Percentiles rank a stretch among this genome's conserved stretches.
These are phyloP conservation scores for Gentiana macrophylla DNA, from an alignment of 257 asterid species.

Conservation along the genomic window DNA sequence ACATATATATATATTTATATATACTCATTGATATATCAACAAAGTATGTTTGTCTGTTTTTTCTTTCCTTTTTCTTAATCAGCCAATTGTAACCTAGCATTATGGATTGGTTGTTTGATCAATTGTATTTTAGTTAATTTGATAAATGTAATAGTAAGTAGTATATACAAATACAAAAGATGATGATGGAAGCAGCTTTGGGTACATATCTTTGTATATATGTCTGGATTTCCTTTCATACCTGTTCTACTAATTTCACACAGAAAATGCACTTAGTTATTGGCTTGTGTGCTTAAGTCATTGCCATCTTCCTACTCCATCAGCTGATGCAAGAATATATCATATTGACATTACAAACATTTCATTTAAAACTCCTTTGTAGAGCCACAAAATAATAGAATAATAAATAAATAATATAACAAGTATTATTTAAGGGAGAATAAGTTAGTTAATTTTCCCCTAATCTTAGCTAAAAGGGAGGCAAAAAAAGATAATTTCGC, in stretches of 20 bases:
- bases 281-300: conserved; percentile 5
- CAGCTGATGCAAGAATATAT: neutral
- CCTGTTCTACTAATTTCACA: conserved; percentile 9
- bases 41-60: too few relatives aligned
- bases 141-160: neutral
- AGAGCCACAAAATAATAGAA: too few relatives aligned
- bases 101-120: conserved; percentile 11
- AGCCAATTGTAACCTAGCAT: conserved; percentile 3
- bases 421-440: too few relatives aligned
- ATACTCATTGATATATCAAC: neutral
- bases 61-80: neutral
- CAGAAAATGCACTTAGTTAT: neutral
- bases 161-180: neutral
- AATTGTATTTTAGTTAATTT: neutral
- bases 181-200: neutral
- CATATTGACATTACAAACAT: neutral
- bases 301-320: conserved; percentile 15
- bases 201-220: neutral
- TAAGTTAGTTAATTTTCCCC: too few relatives aligned
- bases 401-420: too few relatives aligned
- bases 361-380: too few relatives aligned
- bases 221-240: neutral
- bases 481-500: too few relatives aligned
- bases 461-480: too few relatives aligned
- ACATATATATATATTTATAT: neutral